Conservation (phyloP, 768 basidiomycete species). For the Hortiboletus flavorubellus region DNA sequence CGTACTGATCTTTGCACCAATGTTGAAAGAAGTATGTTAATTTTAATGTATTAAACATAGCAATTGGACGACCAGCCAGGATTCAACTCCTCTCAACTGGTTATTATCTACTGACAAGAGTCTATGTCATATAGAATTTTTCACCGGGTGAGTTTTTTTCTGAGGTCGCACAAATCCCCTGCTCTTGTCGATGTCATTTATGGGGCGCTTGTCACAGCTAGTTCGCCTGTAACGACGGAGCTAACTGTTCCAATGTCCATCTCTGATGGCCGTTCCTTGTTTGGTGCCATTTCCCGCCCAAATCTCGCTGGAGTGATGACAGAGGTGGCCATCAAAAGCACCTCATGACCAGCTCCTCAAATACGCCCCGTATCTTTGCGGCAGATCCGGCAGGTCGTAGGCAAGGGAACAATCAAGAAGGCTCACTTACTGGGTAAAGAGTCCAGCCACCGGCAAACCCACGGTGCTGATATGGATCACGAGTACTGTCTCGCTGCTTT, state of each 20-base stretch:
- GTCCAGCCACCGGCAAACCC: not conserved
- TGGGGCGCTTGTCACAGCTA: not conserved
- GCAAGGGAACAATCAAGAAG: not conserved
- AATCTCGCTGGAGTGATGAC: not conserved
- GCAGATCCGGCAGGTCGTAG: not conserved
- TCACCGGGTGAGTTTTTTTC: not conserved
- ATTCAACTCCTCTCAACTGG: conserved; percentile 2
- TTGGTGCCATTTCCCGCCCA: not conserved
- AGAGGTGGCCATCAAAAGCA: not conserved
- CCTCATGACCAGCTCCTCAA: no score
- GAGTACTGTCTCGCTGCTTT: not conserved
- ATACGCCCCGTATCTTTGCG: not conserved
- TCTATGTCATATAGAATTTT: not conserved
- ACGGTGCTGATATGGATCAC: not conserved
- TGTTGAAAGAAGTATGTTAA: not conserved
- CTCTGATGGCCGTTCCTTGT: not conserved
- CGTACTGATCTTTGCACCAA: not conserved
- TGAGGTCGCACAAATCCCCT: not conserved
- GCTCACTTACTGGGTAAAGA: not conserved
- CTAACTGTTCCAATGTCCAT: not conserved
- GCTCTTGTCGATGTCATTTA: not conserved
- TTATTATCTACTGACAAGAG: not conserved
- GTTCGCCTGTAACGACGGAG: not conserved
- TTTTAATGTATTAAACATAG: not conserved
- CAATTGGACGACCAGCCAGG: not conserved